Conservation (phyloP, 805 yeast genomes). For the Starmerella bombicola region DNA sequence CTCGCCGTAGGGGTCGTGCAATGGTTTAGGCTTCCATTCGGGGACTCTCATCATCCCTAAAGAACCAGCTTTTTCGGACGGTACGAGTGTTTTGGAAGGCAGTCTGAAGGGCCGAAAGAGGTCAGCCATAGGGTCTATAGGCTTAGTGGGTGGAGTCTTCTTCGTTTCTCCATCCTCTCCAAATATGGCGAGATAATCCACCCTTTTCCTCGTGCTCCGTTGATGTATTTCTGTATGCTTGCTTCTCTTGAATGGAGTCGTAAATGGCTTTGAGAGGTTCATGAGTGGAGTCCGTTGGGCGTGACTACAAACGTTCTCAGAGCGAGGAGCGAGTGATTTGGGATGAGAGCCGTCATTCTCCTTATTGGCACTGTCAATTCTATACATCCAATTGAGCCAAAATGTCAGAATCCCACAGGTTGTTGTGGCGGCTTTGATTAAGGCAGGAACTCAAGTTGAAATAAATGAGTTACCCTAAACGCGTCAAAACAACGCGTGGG, state of each 20-base stretch:
- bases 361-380: too few species aligned
- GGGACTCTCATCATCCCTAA: constrained; percentile 67
- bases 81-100: constrained; percentile 15
- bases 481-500: too few species aligned
- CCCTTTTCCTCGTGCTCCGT: constrained; percentile 10
- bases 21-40: constrained; percentile 66
- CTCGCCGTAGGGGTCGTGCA: constrained; percentile 91
- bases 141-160: neutral
- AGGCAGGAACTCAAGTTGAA: too few species aligned
- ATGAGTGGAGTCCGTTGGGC: constrained; percentile 2
- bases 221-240: neutral
- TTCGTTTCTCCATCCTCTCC: constrained; percentile 7
- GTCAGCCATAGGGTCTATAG: constrained; percentile 5
- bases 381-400: too few species aligned
- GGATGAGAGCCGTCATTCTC: too few species aligned
- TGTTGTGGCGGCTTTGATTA: too few species aligned
- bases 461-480: too few species aligned
- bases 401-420: too few species aligned
- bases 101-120: constrained; percentile 14
- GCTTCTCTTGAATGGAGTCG: constrained; percentile 15
- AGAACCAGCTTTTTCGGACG: constrained; percentile 46
- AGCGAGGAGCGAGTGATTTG: too few species aligned
- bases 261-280: constrained; percentile 14
- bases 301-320: too few species aligned
- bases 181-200: constrained; percentile 9